Conservation (phyloP, 2,329 filamentous ascomycete genomes). For the Colletotrichum sp. region DNA sequence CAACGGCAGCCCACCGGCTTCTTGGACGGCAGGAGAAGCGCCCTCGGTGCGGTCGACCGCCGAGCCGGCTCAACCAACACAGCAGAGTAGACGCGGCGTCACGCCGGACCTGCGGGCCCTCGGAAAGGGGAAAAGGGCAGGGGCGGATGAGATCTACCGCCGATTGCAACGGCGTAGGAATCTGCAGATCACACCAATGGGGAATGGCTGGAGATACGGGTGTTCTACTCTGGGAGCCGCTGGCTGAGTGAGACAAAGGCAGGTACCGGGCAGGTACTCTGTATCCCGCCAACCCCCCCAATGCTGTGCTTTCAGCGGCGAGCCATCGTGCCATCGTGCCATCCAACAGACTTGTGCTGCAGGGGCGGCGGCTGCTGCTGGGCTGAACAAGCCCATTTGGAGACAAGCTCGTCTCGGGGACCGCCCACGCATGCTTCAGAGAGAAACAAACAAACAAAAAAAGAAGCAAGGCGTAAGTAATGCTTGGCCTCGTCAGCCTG, state of each 20-base stretch:
- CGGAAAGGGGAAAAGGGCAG: not conserved
- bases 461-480: not conserved
- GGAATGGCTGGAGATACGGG: not conserved
- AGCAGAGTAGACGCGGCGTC: not conserved
- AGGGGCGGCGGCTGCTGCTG: slow-evolving; percentile 13
- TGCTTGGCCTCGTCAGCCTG: not conserved
- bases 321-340: slow-evolving; percentile 14
- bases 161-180: slow-evolving; percentile 9
- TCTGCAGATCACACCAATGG: not conserved
- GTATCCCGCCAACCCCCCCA: not conserved
- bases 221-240: not conserved
- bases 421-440: not conserved
- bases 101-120: not conserved
- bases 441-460: slow-evolving; percentile 2
- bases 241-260: not conserved
- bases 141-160: not conserved
- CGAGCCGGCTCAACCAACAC: not conserved
- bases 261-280: not conserved
- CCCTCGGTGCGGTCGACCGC: not conserved
- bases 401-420: slow-evolving; percentile 10
- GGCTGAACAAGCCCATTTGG: not conserved
- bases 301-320: not conserved
- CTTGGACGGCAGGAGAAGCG: not conserved
- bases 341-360: not conserved
- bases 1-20: not conserved